A percentile compares a stretch with the other conserved stretches of the same genome.
These are phyloP conservation scores for Oryza brachyantha DNA, from an alignment of 176 grass and related monocot genomes.

Conservation along the genomic window DNA sequence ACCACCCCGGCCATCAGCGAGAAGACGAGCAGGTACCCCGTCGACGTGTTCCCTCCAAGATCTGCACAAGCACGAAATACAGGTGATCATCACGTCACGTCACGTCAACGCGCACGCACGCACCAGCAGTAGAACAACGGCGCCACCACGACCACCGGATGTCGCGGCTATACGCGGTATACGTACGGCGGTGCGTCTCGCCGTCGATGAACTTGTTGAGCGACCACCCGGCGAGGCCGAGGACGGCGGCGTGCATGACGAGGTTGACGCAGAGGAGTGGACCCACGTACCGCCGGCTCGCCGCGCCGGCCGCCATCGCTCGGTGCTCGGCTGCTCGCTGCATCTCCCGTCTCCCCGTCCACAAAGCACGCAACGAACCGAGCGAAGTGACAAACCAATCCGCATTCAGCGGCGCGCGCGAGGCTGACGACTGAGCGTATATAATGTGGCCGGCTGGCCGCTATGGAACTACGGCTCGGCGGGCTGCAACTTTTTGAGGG, in stretches of 20 bases:
- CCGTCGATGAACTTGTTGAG: slow-evolving; percentile 9
- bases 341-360: background rate
- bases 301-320: background rate
- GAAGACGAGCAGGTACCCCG: background rate
- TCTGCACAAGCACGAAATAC: background rate
- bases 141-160: too few species aligned
- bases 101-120: background rate
- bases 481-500: too few species aligned
- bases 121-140: too few species aligned
- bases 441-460: background rate
- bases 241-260: background rate
- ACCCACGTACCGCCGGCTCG: background rate
- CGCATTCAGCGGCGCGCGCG: background rate
- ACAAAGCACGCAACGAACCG: background rate
- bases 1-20: background rate
- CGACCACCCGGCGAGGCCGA: background rate
- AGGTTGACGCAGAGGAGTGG: background rate
- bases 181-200: background rate
- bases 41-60: slow-evolving; percentile 4
- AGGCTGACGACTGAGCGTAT: background rate
- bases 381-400: background rate
- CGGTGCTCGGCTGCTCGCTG: too few species aligned
- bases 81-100: background rate
- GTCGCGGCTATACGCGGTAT: too few species aligned
- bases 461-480: background rate